Base-by-base conservation (phyloP, 495 filamentous ascomycete genomes). In the Pyrenopolyporus hunteri region DNA sequence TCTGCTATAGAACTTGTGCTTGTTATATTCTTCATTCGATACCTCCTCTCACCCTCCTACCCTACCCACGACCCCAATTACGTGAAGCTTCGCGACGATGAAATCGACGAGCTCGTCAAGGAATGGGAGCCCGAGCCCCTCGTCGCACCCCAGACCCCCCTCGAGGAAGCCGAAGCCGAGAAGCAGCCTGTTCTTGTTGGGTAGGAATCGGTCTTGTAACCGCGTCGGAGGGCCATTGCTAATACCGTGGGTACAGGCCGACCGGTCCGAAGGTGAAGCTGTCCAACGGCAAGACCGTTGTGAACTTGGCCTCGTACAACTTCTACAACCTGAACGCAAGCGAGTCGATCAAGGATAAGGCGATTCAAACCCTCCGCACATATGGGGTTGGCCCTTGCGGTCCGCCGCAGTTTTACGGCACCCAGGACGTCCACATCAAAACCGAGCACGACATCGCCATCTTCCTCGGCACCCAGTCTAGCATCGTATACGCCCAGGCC, bases 341-440 rank as follows among this genome's bases (percentile, higher is more conserved):
- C 70, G 92, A 97, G 54, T 82, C 86, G 6, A 84, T 99, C 64
- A 97, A 96, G 70, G 92, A 97, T 49, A 92, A 95, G 70, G 94
- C 93, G 0, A 91, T 98, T 59, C 88, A 92, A 69, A 94, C 93
- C 4, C 83, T 99, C 19, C 90, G 93, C 45, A 93, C 87, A 56
- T 98, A 99, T 67, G 94, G 94, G 35, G 95, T 98, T 29, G 94
- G 94, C 16, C 92, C 94, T 46, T 99, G 94, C 74, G 92, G 93
- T 28, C 94, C 94, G 2, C 93, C 94, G 10, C 91, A 93, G 29
- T 99, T 99, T 77, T 99, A 99, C 77, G 94, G 92, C 48, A 98
- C 90, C 19, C 95, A 99, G 70, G 94, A 99, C 76, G 92, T 99
- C 14, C 95, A 99, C 74, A 92, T 97, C 85, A 91, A 93, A 78